Conservation (phyloP, 768 basidiomycete species). For the Lactarius akahatsu region DNA sequence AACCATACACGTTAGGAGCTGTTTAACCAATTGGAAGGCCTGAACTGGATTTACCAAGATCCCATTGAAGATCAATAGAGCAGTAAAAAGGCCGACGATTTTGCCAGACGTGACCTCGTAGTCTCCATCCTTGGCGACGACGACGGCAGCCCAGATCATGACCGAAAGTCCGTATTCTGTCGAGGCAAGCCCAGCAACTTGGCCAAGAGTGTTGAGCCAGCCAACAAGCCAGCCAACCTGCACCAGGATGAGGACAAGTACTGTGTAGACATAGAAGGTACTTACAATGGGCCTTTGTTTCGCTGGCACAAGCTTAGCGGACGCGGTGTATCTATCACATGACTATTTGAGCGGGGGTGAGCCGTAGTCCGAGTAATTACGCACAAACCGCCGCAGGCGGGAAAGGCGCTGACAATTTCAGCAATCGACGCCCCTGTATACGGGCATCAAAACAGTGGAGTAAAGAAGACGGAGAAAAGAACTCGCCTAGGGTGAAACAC, state of each 20-base stretch:
- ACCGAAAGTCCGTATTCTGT: conserved; percentile 80
- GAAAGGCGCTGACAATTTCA: conserved; percentile 74
- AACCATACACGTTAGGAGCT: neutral
- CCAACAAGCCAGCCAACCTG: conserved; percentile 77
- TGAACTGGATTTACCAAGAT: conserved; percentile 47
- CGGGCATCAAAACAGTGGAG: neutral
- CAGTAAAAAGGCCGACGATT: conserved; percentile 75
- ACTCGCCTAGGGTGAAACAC: conserved; percentile 65
- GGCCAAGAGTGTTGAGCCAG: conserved; percentile 82
- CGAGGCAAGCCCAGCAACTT: conserved; percentile 82
- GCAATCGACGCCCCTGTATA: conserved; percentile 58
- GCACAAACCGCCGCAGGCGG: conserved; percentile 70
- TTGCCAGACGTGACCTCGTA: conserved; percentile 67
- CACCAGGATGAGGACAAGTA: neutral
- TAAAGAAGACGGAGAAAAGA: neutral
- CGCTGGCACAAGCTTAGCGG: conserved; percentile 67
- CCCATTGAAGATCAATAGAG: conserved; percentile 76
- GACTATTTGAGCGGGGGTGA: neutral
- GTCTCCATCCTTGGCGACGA: conserved; percentile 57
- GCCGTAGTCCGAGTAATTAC: conserved; percentile 30
- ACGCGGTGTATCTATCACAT: conserved; percentile 67
- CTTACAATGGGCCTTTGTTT: conserved; percentile 61
- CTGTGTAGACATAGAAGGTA: conserved; percentile 3
- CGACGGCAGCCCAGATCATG: conserved; percentile 80
- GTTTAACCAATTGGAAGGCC: neutral